phyloP scores from a whole-genome alignment of 345 rosid genomes.

The Streptanthus diversifolius region DNA sequence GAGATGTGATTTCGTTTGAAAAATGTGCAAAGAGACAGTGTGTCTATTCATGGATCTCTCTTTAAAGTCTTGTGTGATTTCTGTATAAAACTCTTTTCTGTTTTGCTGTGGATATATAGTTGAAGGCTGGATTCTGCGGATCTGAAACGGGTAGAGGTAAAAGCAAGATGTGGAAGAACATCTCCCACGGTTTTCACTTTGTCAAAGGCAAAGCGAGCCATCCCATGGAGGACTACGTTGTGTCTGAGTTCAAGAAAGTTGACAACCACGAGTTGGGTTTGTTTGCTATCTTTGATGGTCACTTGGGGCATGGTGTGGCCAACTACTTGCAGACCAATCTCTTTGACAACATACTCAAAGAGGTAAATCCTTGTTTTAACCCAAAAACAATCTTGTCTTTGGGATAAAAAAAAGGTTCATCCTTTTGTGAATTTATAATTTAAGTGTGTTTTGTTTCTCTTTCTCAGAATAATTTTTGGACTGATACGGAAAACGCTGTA shows the following conservation, averaged over 20 bases:
- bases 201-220: slow-evolving; percentile 84
- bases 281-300: slow-evolving; percentile 91
- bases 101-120: slow-evolving; percentile 33
- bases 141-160: slow-evolving; percentile 76
- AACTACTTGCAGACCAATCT: slow-evolving; percentile 67
- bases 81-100: background rate
- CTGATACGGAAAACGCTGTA: slow-evolving; percentile 54
- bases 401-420: too few relatives aligned
- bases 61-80: background rate
- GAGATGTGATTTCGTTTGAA: background rate
- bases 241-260: slow-evolving; percentile 58
- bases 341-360: slow-evolving; percentile 68
- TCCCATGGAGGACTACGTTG: slow-evolving; percentile 81
- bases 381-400: background rate
- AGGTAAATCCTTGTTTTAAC: slow-evolving; percentile 42
- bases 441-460: background rate
- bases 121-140: slow-evolving; percentile 57
- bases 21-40: background rate
- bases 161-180: slow-evolving; percentile 54
- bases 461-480: slow-evolving; percentile 72
- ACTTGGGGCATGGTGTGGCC: slow-evolving; percentile 84
- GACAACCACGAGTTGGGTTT: slow-evolving; percentile 60
- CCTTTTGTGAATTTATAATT: background rate
- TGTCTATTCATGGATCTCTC: background rate
- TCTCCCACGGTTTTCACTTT: slow-evolving; percentile 64